phyloP scores from a whole-genome alignment of 139 green algal species.

The Micromonas commoda region DNA sequence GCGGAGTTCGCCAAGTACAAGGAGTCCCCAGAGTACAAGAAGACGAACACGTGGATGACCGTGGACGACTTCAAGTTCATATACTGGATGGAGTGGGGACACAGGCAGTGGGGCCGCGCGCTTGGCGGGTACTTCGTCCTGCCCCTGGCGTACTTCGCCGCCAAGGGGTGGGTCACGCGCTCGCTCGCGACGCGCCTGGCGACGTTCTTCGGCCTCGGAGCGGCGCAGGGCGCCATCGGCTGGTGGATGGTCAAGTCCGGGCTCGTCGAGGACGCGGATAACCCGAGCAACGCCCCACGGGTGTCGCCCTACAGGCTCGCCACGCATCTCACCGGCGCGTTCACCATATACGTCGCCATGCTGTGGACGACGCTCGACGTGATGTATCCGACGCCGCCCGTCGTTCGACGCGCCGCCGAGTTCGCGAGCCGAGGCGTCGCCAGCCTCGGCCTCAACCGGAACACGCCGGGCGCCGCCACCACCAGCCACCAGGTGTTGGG shows the following conservation, averaged over 20 bases:
- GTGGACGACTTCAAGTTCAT: constrained; percentile 99
- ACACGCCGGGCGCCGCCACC: neutral
- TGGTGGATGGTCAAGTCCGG: constrained; percentile 97
- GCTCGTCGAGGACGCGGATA: constrained; percentile 38
- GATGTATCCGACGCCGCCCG: too few relatives aligned
- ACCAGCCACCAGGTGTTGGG: too few relatives aligned
- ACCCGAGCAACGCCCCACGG: constrained; percentile 61
- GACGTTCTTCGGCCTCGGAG: constrained; percentile 61
- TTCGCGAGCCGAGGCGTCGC: neutral
- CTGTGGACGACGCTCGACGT: constrained; percentile 85
- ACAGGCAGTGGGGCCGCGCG: constrained; percentile 83
- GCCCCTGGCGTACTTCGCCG: constrained; percentile 73
- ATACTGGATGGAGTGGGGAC: constrained; percentile 97
- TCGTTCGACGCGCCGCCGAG: constrained; percentile 20
- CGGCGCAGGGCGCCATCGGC: constrained; percentile 86
- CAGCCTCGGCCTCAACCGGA: neutral
- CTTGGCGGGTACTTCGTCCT: constrained; percentile 74
- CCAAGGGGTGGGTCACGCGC: constrained; percentile 56
- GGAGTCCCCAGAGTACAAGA: constrained; percentile 51
- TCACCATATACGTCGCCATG: constrained; percentile 86
- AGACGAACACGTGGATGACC: constrained; percentile 78
- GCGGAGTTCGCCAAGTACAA: constrained; percentile 90
- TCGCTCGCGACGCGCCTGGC: constrained; percentile 54
- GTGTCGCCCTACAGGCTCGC: constrained; percentile 94
- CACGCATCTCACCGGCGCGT: constrained; percentile 87